A percentile compares a stretch with the other conserved stretches of the same genome.
Conservation (phyloP, 805 yeast species). For the Metschnikowia arizonensis region DNA sequence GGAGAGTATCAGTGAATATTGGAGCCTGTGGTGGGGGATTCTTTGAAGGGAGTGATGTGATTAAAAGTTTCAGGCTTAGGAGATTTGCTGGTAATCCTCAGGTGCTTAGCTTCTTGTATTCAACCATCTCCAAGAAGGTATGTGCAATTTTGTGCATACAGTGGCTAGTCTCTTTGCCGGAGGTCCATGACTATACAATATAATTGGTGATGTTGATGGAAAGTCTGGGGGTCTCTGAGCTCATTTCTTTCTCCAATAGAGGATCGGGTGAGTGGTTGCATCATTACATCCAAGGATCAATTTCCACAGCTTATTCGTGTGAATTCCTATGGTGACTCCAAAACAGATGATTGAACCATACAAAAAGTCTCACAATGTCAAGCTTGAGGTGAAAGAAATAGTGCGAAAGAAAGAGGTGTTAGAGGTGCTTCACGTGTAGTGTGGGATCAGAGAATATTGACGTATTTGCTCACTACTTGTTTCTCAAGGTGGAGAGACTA, state of each 20-base stretch:
- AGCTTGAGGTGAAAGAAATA: slow-evolving; percentile 23
- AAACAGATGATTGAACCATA: slow-evolving; percentile 37
- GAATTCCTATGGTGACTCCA: slow-evolving; percentile 37
- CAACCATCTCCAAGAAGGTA: slow-evolving; percentile 36
- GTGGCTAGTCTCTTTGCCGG: slow-evolving; percentile 36
- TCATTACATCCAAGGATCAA: slow-evolving; percentile 28
- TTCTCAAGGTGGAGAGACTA: slow-evolving; percentile 39
- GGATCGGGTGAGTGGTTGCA: slow-evolving; percentile 45
- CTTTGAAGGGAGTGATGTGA: too few relatives aligned
- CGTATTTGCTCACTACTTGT: slow-evolving; percentile 30
- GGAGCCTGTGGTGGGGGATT: too few relatives aligned
- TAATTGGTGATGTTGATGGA: slow-evolving; percentile 33
- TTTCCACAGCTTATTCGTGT: slow-evolving; percentile 45
- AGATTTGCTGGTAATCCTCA: slow-evolving; percentile 35
- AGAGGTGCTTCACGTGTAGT: slow-evolving; percentile 27
- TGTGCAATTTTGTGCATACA: slow-evolving; percentile 46
- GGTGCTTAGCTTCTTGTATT: slow-evolving; percentile 26
- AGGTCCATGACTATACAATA: slow-evolving; percentile 32
- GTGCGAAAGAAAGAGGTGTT: slow-evolving; percentile 24
- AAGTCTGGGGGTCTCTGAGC: slow-evolving; percentile 36
- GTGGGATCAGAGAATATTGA: slow-evolving; percentile 30
- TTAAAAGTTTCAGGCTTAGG: too few relatives aligned
- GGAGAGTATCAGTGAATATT: too few relatives aligned
- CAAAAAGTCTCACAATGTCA: slow-evolving; percentile 36
- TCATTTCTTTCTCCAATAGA: slow-evolving; percentile 20